Conservation (phyloP, 179 eudicot species). For the Pouteria campechiana region DNA sequence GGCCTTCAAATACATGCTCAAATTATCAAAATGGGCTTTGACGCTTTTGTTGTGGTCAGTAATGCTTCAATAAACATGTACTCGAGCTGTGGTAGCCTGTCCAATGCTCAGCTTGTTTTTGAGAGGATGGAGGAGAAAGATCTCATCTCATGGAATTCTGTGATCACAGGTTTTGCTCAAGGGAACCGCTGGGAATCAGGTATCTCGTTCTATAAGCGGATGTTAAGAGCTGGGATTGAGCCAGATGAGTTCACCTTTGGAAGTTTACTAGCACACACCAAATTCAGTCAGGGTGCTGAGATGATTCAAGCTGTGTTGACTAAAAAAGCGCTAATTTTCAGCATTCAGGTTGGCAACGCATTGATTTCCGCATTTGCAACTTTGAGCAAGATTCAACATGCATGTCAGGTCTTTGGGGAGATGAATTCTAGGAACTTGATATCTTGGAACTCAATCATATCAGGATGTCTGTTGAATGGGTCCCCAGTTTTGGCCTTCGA, state of each 20-base stretch:
- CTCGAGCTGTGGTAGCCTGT: slow-evolving; percentile 31
- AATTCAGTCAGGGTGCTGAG: slow-evolving; percentile 21
- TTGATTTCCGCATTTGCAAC: slow-evolving; percentile 48
- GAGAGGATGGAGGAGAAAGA: slow-evolving; percentile 39
- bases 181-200: slow-evolving; percentile 21
- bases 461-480: slow-evolving; percentile 44
- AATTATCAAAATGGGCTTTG: slow-evolving; percentile 48
- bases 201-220: slow-evolving; percentile 25
- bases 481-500: slow-evolving; percentile 34
- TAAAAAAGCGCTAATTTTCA: slow-evolving; percentile 38
- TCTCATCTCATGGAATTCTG: slow-evolving; percentile 69
- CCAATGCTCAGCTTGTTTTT: slow-evolving; percentile 27
- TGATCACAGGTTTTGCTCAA: slow-evolving; percentile 54
- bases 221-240: slow-evolving; percentile 41
- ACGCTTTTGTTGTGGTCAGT: slow-evolving; percentile 38
- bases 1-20: slow-evolving; percentile 46
- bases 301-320: slow-evolving; percentile 37
- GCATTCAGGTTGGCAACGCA: slow-evolving; percentile 57
- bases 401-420: slow-evolving; percentile 32
- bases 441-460: slow-evolving; percentile 70
- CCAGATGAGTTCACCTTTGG: slow-evolving; percentile 82
- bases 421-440: slow-evolving; percentile 35
- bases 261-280: slow-evolving; percentile 35
- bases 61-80: slow-evolving; percentile 78
- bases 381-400: slow-evolving; percentile 32